Percentiles rank a stretch among this genome's conserved stretches.
phyloP scores from a whole-genome alignment of 164 flowering plant species.

The Umbilicus rupestris region DNA sequence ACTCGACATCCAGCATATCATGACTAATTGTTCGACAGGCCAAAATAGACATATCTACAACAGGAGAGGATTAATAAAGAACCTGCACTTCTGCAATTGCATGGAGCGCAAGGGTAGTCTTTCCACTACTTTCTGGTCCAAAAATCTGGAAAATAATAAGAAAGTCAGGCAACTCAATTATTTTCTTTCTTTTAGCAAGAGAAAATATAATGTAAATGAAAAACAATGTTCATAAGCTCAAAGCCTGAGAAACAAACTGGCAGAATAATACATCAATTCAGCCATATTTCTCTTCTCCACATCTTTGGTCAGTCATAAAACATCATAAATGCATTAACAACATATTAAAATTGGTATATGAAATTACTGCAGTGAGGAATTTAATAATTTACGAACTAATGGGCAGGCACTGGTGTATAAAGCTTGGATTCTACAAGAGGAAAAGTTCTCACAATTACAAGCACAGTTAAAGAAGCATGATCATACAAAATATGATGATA shows the following conservation, averaged over 20 bases:
- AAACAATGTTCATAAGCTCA: too few species aligned
- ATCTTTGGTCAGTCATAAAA: too few species aligned
- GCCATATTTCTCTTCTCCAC: too few species aligned
- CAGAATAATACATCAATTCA: too few species aligned
- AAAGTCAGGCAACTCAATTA: background rate
- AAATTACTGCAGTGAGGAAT: too few species aligned
- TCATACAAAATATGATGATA: conserved; percentile 13
- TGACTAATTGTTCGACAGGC: background rate
- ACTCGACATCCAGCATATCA: conserved; percentile 8
- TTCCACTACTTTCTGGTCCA: conserved; percentile 99
- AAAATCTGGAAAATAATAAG: conserved; percentile 45
- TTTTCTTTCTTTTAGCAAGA: background rate
- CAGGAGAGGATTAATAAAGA: background rate
- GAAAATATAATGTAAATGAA: background rate
- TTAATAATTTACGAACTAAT: too few species aligned
- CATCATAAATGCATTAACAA: too few species aligned
- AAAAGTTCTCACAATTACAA: background rate
- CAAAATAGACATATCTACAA: background rate
- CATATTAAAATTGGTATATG: too few species aligned
- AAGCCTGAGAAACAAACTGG: too few species aligned
- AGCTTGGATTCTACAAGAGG: background rate
- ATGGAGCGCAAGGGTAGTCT: conserved; percentile 93
- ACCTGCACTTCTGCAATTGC: conserved; percentile 99
- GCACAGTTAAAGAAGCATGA: background rate
- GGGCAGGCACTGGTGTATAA: too few species aligned